Base-by-base conservation (phyloP, 441 rosid species). In the Erysimum cheiri region DNA sequence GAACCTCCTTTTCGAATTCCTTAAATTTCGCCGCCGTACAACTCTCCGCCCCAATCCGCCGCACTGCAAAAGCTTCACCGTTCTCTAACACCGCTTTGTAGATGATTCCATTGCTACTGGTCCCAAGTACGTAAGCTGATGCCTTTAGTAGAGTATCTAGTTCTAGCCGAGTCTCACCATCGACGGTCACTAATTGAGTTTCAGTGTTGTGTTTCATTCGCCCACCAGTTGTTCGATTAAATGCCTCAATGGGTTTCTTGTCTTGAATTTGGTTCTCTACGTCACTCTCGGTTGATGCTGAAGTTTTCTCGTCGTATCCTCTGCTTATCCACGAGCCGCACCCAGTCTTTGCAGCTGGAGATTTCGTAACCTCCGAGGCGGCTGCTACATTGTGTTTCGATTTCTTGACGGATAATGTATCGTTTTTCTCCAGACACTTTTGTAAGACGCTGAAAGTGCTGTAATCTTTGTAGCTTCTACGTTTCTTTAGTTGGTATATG, bases 21-120 rank as follows among this genome's bases (percentile, higher is more conserved):
- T 80, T 89, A 2, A 87, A 57, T 49, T 74, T 81, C 60, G 71
- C 81, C 5, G 71, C 71, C 1, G 48, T 22, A 26, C 88, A 81
- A 64, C 79, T 78, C 70, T 94, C 95, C 2, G 41, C 60, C 41
- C 91, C 97, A 9, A 94, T 91, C 50, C 96, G 80, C 54, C 97
- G 70, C 54, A 91, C 97, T 0, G 97, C 93, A 43, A 89, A 80
- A 1, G 86, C 83, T 4, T 69, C 77, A 5, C 96, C 96, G 73
- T 87, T 80, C 19, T 70, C 84, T 0, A 94, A 75, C 71, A 87
- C 93, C 4, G 95, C 97, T 71, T 86, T 94, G 81, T 89, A 94
- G 59, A 91, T 87, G 2, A 89, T 87, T 60, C 86, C 83, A 8
- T 70, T 62, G 10, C 90, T 85, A 5, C 78, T 85, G 0, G 85